Percentiles rank a stretch among this genome's conserved stretches.
These are phyloP conservation scores for Oryza nivara DNA, from an alignment of 176 grass and related monocot genomes.

Conservation along the genomic window DNA sequence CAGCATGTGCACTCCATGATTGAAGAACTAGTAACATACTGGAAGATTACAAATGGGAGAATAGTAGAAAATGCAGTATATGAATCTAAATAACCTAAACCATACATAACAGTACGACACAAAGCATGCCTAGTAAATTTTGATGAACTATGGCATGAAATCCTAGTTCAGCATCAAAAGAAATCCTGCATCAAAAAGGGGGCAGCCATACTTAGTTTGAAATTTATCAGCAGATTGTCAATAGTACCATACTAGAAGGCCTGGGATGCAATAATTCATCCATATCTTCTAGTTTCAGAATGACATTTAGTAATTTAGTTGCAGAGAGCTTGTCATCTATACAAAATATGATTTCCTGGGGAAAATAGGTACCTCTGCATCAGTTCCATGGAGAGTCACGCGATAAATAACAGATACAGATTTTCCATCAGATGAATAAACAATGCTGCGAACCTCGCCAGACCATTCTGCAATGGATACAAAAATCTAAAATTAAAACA, in stretches of 20 bases:
- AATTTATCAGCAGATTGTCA: neutral
- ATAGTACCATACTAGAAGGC: neutral
- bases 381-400: conserved; percentile 87
- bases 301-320: conserved; percentile 1
- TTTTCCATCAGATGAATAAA: conserved; percentile 79
- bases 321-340: neutral
- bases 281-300: neutral
- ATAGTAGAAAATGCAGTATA: neutral
- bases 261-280: neutral
- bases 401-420: conserved; percentile 93
- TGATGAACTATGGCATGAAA: neutral
- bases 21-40: neutral
- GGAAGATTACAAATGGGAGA: neutral
- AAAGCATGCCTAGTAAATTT: neutral
- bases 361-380: conserved; percentile 78
- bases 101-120: neutral
- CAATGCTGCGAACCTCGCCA: conserved; percentile 78
- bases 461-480: conserved; percentile 80
- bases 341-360: conserved; percentile 1
- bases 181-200: neutral
- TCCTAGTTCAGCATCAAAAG: conserved; percentile 19
- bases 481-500: conserved; percentile 24
- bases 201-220: neutral
- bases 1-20: neutral
- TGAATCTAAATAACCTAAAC: neutral